phyloP scores from a whole-genome alignment of 306 rosid species.

The Hylodesmum podocarpum region DNA sequence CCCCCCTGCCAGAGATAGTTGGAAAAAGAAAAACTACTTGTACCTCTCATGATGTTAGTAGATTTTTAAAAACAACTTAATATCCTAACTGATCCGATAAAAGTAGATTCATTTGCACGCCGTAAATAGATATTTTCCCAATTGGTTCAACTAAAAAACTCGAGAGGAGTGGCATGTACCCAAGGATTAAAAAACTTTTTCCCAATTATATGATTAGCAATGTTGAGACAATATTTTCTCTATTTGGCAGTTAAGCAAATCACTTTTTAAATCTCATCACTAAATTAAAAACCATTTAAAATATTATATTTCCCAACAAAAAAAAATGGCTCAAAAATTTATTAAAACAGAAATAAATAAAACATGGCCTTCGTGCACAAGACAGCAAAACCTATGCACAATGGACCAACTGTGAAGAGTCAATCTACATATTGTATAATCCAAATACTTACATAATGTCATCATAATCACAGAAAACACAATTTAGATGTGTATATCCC shows the following conservation, averaged over 20 bases:
- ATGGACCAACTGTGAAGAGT: conserved; percentile 6
- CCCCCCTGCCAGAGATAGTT: no score
- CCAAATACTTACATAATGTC: background rate
- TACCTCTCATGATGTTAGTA: background rate
- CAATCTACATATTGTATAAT: background rate
- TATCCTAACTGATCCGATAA: background rate
- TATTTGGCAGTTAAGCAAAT: background rate
- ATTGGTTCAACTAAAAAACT: background rate
- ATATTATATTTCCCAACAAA: background rate
- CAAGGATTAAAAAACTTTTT: background rate
- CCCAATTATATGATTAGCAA: background rate
- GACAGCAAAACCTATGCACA: background rate
- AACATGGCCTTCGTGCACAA: background rate
- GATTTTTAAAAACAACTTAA: background rate
- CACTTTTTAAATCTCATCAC: background rate
- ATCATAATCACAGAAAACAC: background rate
- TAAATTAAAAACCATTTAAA: background rate
- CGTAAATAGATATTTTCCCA: background rate
- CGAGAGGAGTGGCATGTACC: background rate
- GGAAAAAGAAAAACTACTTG: background rate
- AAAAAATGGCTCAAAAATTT: background rate
- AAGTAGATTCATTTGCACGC: background rate
- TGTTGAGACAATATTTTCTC: background rate
- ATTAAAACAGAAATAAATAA: background rate
- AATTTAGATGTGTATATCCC: background rate